Percentiles rank a stretch among this genome's conserved stretches.
Evolutionary conservation across 768 basidiomycete genomes (phyloP).

Genomic region (Lanmaoa pseudosensibilis): DNA sequence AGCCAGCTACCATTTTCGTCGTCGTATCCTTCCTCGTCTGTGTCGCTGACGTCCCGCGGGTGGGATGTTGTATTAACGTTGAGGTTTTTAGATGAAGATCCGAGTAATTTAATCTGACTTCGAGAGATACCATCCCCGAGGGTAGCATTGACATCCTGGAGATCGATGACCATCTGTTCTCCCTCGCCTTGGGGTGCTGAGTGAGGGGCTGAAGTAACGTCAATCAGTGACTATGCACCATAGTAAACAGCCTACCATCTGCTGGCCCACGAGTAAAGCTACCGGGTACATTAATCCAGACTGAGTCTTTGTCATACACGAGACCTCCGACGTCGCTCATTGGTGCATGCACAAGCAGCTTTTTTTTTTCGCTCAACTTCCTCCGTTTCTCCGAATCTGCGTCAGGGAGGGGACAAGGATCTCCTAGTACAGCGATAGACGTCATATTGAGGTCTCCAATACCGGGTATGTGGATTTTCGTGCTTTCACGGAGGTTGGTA

Average conservation of each 20-base stretch:
- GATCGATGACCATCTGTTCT: slow-evolving; percentile 95
- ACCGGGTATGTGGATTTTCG: slow-evolving; percentile 90
- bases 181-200: slow-evolving; percentile 84
- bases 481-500: slow-evolving; percentile 73
- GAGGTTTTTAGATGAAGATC: slow-evolving; percentile 73
- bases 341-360: slow-evolving; percentile 88
- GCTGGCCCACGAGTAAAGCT: slow-evolving; percentile 81
- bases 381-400: slow-evolving; percentile 87
- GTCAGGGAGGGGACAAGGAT: slow-evolving; percentile 94
- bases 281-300: slow-evolving; percentile 97
- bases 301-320: slow-evolving; percentile 96
- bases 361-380: slow-evolving; percentile 94
- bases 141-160: slow-evolving; percentile 83
- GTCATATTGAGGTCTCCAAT: slow-evolving; percentile 86
- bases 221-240: not conserved
- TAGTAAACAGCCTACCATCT: slow-evolving; percentile 46
- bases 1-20: slow-evolving; percentile 12
- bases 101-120: slow-evolving; percentile 82
- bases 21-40: slow-evolving; percentile 32
- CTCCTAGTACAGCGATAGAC: slow-evolving; percentile 73
- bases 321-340: slow-evolving; percentile 99
- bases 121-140: slow-evolving; percentile 81
- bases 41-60: slow-evolving; percentile 37
- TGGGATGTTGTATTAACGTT: slow-evolving; percentile 38
- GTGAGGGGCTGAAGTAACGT: slow-evolving; percentile 52